Conservation (phyloP, 495 filamentous ascomycete genomes). For the Talaromyces ruber region DNA sequence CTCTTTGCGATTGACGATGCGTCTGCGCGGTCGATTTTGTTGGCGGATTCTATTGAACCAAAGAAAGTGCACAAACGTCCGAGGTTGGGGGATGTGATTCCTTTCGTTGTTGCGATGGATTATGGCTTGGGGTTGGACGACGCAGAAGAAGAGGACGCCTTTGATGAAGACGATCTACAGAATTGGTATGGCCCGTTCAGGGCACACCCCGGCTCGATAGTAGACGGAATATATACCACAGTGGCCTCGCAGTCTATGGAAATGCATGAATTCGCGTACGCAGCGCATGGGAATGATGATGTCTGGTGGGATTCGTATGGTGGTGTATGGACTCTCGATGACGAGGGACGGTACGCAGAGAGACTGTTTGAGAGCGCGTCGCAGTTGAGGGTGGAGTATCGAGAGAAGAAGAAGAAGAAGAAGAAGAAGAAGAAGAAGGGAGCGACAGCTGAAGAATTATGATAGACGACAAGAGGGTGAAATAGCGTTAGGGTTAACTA, state of each 20-base stretch:
- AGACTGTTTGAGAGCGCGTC: not conserved
- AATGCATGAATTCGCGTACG: constrained; percentile 6
- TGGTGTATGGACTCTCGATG: not conserved
- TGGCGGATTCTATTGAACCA: not conserved
- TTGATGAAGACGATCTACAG: not conserved
- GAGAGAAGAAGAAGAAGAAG: constrained; percentile 1
- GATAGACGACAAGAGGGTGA: not conserved
- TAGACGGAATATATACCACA: constrained; percentile 1
- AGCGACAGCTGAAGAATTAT: not conserved
- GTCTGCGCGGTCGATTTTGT: not conserved
- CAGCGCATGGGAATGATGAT: not conserved
- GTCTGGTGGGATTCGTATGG: constrained; percentile 2
- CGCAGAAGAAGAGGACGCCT: not conserved
- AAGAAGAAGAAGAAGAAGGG: not conserved
- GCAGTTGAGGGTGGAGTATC: not conserved
- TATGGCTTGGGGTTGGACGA: not conserved
- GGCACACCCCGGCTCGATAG: not conserved
- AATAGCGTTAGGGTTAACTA: not conserved
- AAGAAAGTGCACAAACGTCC: not conserved
- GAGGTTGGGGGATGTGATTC: not conserved
- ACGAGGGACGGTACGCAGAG: constrained; percentile 1
- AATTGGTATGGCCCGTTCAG: not conserved
- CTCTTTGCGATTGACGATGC: constrained; percentile 1
- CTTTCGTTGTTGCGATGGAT: constrained; percentile 3
- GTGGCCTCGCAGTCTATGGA: not conserved